Conservation (phyloP, 164 flowering plant species). For the Protea cynaroides region DNA sequence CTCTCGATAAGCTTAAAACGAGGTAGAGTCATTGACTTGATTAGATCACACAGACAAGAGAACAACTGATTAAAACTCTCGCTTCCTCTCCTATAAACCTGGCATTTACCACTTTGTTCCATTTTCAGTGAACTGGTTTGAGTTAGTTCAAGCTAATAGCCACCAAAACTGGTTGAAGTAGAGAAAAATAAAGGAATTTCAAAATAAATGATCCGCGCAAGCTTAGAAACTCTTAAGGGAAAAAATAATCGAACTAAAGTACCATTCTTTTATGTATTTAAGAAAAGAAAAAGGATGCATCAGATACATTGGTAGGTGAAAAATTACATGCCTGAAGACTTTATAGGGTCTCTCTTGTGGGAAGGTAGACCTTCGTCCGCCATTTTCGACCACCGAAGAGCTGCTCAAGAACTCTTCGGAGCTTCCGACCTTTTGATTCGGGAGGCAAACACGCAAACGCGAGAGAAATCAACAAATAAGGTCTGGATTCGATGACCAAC, state of each 20-base stretch:
- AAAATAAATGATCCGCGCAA: no score
- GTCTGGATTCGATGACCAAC: no score
- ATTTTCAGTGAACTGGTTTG: background rate
- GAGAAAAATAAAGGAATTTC: background rate
- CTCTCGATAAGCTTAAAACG: background rate
- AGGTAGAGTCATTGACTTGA: no score
- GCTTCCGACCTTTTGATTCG: background rate
- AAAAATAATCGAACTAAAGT: background rate
- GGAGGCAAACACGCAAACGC: background rate
- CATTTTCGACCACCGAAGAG: constrained; percentile 26
- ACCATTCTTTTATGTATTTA: no score
- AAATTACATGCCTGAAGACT: constrained; percentile 52
- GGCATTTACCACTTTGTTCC: background rate
- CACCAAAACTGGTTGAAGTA: background rate
- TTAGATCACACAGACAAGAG: no score
- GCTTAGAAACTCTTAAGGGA: background rate
- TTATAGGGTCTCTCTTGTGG: constrained; percentile 61
- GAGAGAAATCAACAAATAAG: background rate
- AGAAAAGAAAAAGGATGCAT: background rate
- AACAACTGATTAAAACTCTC: no score
- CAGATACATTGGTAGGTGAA: background rate
- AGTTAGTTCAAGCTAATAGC: background rate
- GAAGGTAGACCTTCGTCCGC: constrained; percentile 44
- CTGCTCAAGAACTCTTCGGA: background rate
- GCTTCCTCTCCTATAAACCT: no score